Conservation (phyloP, 148 eudicot species). For the Amaranthus cruentus region DNA sequence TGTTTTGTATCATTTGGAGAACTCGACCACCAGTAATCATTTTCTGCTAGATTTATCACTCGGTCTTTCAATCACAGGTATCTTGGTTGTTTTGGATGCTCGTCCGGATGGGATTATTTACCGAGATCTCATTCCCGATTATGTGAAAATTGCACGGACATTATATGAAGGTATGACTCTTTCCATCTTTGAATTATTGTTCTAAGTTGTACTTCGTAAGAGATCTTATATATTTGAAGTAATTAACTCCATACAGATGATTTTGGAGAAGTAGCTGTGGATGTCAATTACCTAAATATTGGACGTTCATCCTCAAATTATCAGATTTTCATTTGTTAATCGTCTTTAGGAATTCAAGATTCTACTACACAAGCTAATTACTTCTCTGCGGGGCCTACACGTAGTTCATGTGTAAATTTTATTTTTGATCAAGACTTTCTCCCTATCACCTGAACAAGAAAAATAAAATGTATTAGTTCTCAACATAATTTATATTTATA, state of each 20-base stretch:
- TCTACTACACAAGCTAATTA: too few species aligned
- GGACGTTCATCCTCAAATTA: conserved; percentile 49
- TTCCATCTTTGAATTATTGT: neutral
- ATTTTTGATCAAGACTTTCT: too few species aligned
- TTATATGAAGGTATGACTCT: conserved; percentile 78
- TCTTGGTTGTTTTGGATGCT: conserved; percentile 88
- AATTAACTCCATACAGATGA: conserved; percentile 43
- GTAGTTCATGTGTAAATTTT: too few species aligned
- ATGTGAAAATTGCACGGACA: conserved; percentile 72
- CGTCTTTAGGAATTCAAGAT: neutral
- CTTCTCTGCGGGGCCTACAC: too few species aligned
- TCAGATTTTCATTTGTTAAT: conserved; percentile 76
- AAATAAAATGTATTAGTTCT: too few species aligned
- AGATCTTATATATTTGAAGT: neutral
- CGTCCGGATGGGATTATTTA: conserved; percentile 85
- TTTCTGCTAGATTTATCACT: neutral
- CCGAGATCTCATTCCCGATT: conserved; percentile 79
- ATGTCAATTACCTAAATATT: conserved; percentile 82
- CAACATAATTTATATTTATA: too few species aligned
- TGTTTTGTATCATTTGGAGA: neutral
- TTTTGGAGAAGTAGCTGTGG: conserved; percentile 68
- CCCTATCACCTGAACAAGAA: too few species aligned
- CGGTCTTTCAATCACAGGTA: conserved; percentile 45
- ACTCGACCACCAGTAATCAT: neutral
- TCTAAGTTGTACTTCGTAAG: neutral